Evolutionary conservation across 441 rosid genomes (phyloP), one percentile per base, ranked within the genome.

Genomic region (Brassica hybrid): DNA sequence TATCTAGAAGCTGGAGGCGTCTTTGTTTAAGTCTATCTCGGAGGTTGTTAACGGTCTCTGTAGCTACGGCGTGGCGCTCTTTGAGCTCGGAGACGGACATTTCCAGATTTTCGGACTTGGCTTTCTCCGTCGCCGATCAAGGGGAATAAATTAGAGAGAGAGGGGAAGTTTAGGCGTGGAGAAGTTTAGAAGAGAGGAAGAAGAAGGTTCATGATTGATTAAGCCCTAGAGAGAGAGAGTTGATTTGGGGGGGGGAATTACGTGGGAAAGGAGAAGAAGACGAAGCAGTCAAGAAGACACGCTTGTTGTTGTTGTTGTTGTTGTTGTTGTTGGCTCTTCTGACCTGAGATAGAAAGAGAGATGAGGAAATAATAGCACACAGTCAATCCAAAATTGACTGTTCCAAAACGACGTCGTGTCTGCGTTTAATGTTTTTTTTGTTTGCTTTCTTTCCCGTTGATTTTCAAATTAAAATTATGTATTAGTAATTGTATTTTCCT

Each of bases 1-100:
- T 81, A 78, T 94, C 97, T 12, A 94, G 94, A 59, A 92, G 84
- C 79, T 83, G 91, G 30, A 84, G 89, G 3, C 99, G 94, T 80
- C 81, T 86, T 88, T 91, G 96, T 90, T 72, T 83, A 85, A 96
- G 83, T 25, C 79, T 87, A 43, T 94, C 97, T 58, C 89, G 85
- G 48, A 96, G 94, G 78, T 73, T 80, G 76, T 83, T 86, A 61
- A 88, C 94, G 56, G 86, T 86, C 71, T 91, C 97, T 8, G 89
- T 82, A 56, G 94, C 98, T 21, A 78, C 84, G 63, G 81, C 76
- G 86, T 91, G 98, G 56, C 94, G 94, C 82, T 90, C 98, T 82
- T 89, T 96, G 73, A 96, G 91, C 85, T 96, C 97, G 58, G 88
- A 71, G 60, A 88, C 94, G 16, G 99, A 91, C 99, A 94, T 91